phyloP scores from a whole-genome alignment of 2,329 filamentous ascomycete species.

The Coniochaeta pulveracea region DNA sequence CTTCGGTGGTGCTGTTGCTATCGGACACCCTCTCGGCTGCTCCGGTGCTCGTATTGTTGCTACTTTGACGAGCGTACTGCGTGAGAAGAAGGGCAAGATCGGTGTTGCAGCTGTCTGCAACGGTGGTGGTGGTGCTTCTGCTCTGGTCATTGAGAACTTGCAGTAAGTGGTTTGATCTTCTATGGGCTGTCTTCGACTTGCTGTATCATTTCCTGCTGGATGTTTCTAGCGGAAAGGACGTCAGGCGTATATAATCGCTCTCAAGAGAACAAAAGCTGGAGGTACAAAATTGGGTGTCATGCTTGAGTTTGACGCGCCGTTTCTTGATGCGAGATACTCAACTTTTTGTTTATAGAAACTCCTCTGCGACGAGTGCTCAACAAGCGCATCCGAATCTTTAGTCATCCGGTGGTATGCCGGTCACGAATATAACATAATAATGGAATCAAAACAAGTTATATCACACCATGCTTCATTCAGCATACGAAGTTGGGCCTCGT shows the following conservation, averaged over 20 bases:
- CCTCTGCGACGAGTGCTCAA: background rate
- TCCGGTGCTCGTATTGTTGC: conserved; percentile 90
- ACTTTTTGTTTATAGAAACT: conserved; percentile 1
- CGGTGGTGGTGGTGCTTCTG: conserved; percentile 89
- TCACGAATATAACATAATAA: too few relatives aligned
- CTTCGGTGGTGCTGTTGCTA: conserved; percentile 87
- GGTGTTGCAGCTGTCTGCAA: conserved; percentile 96
- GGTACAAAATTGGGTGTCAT: background rate
- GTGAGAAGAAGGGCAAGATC: conserved; percentile 86
- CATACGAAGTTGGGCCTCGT: too few relatives aligned
- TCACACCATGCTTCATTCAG: too few relatives aligned
- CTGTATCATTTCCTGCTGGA: background rate
- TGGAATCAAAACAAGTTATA: too few relatives aligned
- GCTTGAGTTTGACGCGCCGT: background rate
- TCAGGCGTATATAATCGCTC: background rate
- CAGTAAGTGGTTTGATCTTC: conserved; percentile 28
- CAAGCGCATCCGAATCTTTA: conserved; percentile 2
- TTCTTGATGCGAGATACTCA: background rate
- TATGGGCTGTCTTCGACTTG: background rate
- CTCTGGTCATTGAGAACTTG: conserved; percentile 75
- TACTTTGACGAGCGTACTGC: conserved; percentile 78
- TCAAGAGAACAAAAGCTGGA: background rate
- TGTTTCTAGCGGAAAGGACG: conserved; percentile 1
- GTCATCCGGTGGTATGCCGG: too few relatives aligned
- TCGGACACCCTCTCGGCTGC: conserved; percentile 89